phyloP scores from a whole-genome alignment of 495 filamentous ascomycete genomes.

The Opeltia flavorubescens region DNA sequence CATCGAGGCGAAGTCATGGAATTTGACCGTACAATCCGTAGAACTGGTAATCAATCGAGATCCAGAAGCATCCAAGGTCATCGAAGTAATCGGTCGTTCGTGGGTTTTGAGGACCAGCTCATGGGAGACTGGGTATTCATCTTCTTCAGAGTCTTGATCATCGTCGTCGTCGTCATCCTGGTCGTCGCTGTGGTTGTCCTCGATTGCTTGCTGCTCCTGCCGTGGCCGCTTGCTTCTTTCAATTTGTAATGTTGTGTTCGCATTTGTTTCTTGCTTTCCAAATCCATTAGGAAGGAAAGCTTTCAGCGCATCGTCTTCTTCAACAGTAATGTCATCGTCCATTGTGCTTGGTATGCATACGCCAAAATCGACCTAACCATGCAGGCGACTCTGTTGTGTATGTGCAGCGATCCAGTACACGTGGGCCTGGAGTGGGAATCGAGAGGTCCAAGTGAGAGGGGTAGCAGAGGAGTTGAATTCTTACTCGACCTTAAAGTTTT shows the following conservation, averaged over 20 bases:
- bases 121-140: conserved; percentile 87
- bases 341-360: background rate
- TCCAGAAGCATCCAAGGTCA: conserved; percentile 74
- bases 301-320: conserved; percentile 65
- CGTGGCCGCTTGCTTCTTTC: conserved; percentile 54
- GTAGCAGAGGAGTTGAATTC: no score
- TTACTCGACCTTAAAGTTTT: no score
- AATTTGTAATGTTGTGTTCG: conserved; percentile 67
- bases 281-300: conserved; percentile 73
- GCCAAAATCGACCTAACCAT: background rate
- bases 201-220: conserved; percentile 21
- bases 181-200: conserved; percentile 24
- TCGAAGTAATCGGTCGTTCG: conserved; percentile 71
- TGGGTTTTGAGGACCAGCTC: conserved; percentile 87
- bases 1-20: conserved; percentile 93
- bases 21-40: conserved; percentile 77
- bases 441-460: no score
- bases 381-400: background rate
- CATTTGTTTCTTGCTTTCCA: conserved; percentile 61
- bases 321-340: conserved; percentile 47
- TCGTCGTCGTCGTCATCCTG: conserved; percentile 41
- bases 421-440: no score
- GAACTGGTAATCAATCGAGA: conserved; percentile 76
- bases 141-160: conserved; percentile 54
- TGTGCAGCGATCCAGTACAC: background rate